Base-by-base conservation (phyloP, 164 flowering plant species). In the Brasenia schreberi region DNA sequence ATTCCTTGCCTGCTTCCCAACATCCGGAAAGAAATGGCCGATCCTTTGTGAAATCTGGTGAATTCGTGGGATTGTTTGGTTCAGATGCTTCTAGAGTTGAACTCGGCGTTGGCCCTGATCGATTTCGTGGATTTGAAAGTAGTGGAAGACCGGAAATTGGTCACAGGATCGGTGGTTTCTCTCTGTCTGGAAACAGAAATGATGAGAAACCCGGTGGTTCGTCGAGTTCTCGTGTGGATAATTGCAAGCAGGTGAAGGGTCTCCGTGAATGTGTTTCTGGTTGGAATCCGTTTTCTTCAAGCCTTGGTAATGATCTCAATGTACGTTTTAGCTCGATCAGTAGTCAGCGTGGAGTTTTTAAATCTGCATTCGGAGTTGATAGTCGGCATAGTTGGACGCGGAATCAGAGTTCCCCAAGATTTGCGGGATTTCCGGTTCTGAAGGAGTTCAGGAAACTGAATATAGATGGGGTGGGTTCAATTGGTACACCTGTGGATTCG, bases 371-470 rank as follows among this genome's bases (percentile, higher is more conserved):
- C 42, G 39, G 70, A 18, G 16, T 23, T 65, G 56, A 5, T 42
- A 43, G 19, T 23, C 18, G 5, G 16, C 16, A 49, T 33, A 19
- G 18, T 39, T 12, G 39, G 11, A 56, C 27, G 17, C 23, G 23
- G 18, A 49, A 49, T 17, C 59, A 49, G 23, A 9, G 19, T 7
- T 7, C 27, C 58, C 2, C 18, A 11, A 19, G n/a, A 0, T n/a
- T 18, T 60, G 27, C 10, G n/a, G 27, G 82, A 74, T 56, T 45
- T 81, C 18, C 19, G 18, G 5, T 5, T n/a, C 62, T 60, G 62
- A n/a, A 60, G 27, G 82, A 74, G 56, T 45, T 81, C 80, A 70
- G 69, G 61, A 76, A 75, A 53, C 65, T 78, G 74, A 80, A 67
- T n/a, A 76, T 82, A 64, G 76, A 63, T 52, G 23, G 64, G 60